phyloP scores from a whole-genome alignment of 2,329 filamentous ascomycete genomes.

The Aspergillaceae sp. region DNA sequence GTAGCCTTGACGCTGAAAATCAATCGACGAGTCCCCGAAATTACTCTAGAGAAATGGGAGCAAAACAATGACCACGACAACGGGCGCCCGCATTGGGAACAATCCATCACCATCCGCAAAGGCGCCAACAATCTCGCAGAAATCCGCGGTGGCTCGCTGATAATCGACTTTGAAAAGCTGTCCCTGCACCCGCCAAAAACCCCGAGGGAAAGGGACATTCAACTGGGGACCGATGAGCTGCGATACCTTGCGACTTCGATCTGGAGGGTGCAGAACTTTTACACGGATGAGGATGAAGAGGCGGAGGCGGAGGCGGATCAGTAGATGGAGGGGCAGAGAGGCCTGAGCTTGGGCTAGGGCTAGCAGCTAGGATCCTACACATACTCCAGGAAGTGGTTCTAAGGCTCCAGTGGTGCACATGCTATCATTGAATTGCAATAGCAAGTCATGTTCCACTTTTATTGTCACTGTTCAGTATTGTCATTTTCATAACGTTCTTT shows the following conservation, averaged over 20 bases:
- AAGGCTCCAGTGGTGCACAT: no score
- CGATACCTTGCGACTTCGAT: not conserved
- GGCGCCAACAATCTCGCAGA: not conserved
- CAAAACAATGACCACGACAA: not conserved
- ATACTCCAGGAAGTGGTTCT: no score
- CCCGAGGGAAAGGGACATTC: not conserved
- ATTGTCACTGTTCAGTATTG: no score
- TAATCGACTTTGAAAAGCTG: constrained; percentile 4
- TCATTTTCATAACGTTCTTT: no score
- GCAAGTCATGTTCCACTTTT: no score
- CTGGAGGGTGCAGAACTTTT: not conserved
- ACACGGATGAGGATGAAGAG: no score
- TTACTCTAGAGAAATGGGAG: constrained; percentile 6
- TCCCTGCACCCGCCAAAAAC: constrained; percentile 1
- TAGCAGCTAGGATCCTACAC: no score
- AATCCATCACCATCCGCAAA: not conserved
- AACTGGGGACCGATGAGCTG: constrained; percentile 1
- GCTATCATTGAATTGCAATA: no score
- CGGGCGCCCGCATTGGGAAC: not conserved
- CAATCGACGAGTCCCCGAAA: not conserved
- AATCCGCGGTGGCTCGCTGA: not conserved
- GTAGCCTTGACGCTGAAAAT: constrained; percentile 1
- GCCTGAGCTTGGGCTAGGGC: no score
- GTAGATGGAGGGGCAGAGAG: no score
- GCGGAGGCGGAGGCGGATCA: no score